Conservation (phyloP, 164 flowering plant genomes). For the Vitis riparia region DNA sequence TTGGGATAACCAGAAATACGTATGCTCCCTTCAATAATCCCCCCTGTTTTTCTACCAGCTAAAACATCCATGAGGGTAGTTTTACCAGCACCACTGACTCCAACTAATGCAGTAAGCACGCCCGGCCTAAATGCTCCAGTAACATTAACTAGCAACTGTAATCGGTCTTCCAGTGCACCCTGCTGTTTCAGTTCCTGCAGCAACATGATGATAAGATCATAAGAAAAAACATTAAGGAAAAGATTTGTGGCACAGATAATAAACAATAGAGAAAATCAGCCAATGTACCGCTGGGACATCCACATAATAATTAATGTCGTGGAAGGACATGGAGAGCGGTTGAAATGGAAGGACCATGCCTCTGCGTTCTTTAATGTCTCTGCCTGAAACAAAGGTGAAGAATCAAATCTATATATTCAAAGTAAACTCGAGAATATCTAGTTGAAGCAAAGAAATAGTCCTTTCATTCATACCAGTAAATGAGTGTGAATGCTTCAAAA, state of each 20-base stretch:
- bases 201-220: no score
- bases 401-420: no score
- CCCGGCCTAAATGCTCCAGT: not conserved
- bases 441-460: no score
- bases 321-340: not conserved
- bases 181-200: not conserved
- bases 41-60: not conserved
- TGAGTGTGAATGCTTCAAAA: no score
- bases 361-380: not conserved
- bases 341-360: constrained; percentile 2
- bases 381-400: no score
- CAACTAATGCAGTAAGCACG: not conserved
- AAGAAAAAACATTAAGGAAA: not conserved
- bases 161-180: not conserved
- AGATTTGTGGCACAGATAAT: not conserved
- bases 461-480: no score
- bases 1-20: no score
- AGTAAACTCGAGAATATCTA: no score
- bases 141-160: not conserved
- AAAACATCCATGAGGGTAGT: constrained; percentile 3
- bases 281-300: not conserved
- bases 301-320: not conserved
- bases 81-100: constrained; percentile 3
- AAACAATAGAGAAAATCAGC: not conserved
- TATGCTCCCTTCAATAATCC: no score